Evolutionary conservation across 73 alveolate genomes (phyloP).

Genomic region (Tetrahymena borealis): DNA sequence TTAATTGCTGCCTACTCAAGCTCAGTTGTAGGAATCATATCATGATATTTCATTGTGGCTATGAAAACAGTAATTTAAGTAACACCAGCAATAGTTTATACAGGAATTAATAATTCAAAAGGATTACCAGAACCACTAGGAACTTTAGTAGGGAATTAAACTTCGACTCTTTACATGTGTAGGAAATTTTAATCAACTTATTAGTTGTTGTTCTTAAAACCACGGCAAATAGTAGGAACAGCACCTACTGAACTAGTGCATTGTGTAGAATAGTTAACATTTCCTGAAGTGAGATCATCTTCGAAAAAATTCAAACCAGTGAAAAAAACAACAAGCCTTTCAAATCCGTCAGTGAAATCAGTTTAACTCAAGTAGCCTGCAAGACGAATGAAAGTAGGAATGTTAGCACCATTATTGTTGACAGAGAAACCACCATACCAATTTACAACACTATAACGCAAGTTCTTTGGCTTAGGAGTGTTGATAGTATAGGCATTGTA

Average conservation of each 20-base stretch:
- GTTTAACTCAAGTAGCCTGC: not conserved
- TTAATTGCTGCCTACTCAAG: not conserved
- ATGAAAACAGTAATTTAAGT: not conserved
- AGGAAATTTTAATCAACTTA: not conserved
- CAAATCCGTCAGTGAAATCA: not conserved
- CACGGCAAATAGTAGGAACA: not conserved
- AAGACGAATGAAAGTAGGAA: not conserved
- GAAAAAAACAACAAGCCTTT: not conserved
- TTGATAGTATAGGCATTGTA: not conserved
- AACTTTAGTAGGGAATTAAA: not conserved
- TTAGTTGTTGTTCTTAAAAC: not conserved
- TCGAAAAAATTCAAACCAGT: not conserved
- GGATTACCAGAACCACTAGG: not conserved
- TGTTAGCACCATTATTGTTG: not conserved
- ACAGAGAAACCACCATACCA: not conserved
- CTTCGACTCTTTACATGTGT: not conserved
- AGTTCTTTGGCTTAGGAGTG: not conserved
- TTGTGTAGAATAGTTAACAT: not conserved
- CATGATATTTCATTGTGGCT: not conserved
- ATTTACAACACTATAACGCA: not conserved
- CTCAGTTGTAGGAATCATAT: not conserved
- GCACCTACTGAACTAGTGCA: not conserved
- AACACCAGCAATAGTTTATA: not conserved
- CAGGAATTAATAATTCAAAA: not conserved
- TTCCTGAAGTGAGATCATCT: not conserved